Evolutionary conservation across 495 filamentous ascomycete species (phyloP).

Genomic region (Durotheca rogersii): DNA sequence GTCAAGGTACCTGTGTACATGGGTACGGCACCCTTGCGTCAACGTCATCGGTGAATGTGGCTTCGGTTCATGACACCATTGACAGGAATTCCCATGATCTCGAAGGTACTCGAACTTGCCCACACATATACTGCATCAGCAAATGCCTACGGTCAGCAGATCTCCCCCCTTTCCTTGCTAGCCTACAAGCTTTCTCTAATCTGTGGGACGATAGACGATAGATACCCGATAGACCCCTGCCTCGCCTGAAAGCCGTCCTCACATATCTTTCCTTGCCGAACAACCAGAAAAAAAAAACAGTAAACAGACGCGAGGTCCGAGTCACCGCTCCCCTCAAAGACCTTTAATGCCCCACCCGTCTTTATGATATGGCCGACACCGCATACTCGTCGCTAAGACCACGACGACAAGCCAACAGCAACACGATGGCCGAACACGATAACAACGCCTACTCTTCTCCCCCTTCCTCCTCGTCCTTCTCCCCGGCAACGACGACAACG

Average conservation of each 20-base stretch:
- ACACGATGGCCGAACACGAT: background rate
- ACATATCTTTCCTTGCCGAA: too few species aligned
- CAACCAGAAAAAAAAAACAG: too few species aligned
- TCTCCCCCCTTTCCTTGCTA: too few species aligned
- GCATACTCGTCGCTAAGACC: constrained; percentile 9
- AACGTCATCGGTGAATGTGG: constrained; percentile 22
- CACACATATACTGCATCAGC: background rate
- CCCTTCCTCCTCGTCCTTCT: background rate
- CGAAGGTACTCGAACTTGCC: constrained; percentile 13
- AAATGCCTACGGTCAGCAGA: background rate
- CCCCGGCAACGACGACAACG: too few species aligned
- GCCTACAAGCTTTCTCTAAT: background rate
- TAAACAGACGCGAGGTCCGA: too few species aligned
- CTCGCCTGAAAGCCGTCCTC: too few species aligned
- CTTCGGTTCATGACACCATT: constrained; percentile 1
- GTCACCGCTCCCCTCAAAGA: background rate
- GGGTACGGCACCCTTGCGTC: background rate
- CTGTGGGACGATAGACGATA: too few species aligned
- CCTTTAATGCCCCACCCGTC: background rate
- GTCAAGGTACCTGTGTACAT: too few species aligned
- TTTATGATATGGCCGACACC: constrained; percentile 19
- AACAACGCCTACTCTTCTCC: background rate
- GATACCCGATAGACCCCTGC: too few species aligned
- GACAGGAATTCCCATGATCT: background rate
- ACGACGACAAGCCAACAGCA: constrained; percentile 13